Percentiles rank a stretch among this genome's conserved stretches.
Evolutionary conservation across 495 filamentous ascomycete genomes (phyloP).

Genomic region (Gamarada debralockiae): DNA sequence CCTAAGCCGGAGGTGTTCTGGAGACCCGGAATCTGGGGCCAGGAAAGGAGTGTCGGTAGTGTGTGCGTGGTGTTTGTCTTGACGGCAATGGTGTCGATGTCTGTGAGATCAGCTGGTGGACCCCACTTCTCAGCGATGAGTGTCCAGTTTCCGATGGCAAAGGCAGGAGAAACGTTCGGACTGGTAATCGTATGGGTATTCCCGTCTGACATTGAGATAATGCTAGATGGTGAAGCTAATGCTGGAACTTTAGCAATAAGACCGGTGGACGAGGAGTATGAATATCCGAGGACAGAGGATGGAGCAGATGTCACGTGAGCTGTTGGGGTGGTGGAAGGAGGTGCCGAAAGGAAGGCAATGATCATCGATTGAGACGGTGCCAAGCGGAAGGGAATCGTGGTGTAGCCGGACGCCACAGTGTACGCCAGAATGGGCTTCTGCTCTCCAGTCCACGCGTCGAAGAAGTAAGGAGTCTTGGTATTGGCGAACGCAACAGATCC

Average conservation of each 20-base stretch:
- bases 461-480: slow-evolving; percentile 30
- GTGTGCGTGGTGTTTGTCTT: slow-evolving; percentile 30
- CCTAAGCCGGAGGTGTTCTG: slow-evolving; percentile 42
- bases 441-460: slow-evolving; percentile 41
- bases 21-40: slow-evolving; percentile 35
- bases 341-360: slow-evolving; percentile 37
- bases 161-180: slow-evolving; percentile 8
- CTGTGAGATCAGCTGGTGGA: slow-evolving; percentile 28
- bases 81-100: slow-evolving; percentile 19
- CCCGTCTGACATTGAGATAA: slow-evolving; percentile 27
- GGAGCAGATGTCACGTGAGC: slow-evolving; percentile 19
- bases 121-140: slow-evolving; percentile 39
- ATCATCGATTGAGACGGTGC: slow-evolving; percentile 33
- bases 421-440: slow-evolving; percentile 31
- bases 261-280: slow-evolving; percentile 5
- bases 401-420: slow-evolving; percentile 17
- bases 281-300: neutral
- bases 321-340: slow-evolving; percentile 10
- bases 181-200: slow-evolving; percentile 15
- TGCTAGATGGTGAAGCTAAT: slow-evolving; percentile 2
- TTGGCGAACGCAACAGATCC: slow-evolving; percentile 24
- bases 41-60: slow-evolving; percentile 29
- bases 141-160: slow-evolving; percentile 37
- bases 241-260: neutral
- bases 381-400: slow-evolving; percentile 28